phyloP scores from a whole-genome alignment of 164 flowering plant genomes.

The Tetracentron sinense region DNA sequence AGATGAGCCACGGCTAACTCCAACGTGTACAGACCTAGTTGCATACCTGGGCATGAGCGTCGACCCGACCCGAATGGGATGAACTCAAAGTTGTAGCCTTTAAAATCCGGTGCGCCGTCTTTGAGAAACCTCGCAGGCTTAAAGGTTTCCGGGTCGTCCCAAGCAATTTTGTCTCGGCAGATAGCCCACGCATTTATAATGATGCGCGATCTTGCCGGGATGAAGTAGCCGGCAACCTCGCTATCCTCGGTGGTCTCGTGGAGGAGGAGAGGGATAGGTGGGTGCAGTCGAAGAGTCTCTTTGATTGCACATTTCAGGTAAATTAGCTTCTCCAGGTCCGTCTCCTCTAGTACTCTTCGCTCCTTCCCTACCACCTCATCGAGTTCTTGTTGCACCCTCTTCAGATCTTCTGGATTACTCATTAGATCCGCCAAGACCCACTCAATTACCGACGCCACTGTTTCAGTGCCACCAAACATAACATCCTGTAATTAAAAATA shows the following conservation, averaged over 20 bases:
- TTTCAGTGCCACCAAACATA: too few relatives aligned
- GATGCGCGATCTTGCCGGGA: conserved; percentile 56
- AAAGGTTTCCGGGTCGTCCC: conserved; percentile 63
- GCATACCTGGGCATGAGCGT: too few relatives aligned
- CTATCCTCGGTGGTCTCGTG: too few relatives aligned
- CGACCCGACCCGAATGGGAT: conserved; percentile 86
- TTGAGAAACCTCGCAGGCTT: conserved; percentile 49
- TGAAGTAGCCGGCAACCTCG: conserved; percentile 47
- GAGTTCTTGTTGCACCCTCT: too few relatives aligned
- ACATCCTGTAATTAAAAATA: not conserved
- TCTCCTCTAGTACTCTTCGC: too few relatives aligned
- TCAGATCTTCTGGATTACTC: too few relatives aligned
- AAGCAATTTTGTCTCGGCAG: conserved; percentile 51
- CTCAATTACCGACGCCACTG: too few relatives aligned
- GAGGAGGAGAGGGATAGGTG: not conserved
- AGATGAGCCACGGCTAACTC: conserved; percentile 66
- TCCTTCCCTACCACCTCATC: too few relatives aligned
- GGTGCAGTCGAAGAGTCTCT: not conserved
- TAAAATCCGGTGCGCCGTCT: conserved; percentile 53
- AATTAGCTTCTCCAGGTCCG: too few relatives aligned
- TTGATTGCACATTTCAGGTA: too few relatives aligned
- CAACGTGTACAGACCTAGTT: conserved; percentile 49
- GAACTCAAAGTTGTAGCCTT: conserved; percentile 67
- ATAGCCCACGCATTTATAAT: conserved; percentile 73
- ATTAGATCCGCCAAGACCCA: too few relatives aligned